These are phyloP conservation scores for Podospora anserina DNA, from an alignment of 495 filamentous ascomycete species.

Conservation along the genomic window DNA sequence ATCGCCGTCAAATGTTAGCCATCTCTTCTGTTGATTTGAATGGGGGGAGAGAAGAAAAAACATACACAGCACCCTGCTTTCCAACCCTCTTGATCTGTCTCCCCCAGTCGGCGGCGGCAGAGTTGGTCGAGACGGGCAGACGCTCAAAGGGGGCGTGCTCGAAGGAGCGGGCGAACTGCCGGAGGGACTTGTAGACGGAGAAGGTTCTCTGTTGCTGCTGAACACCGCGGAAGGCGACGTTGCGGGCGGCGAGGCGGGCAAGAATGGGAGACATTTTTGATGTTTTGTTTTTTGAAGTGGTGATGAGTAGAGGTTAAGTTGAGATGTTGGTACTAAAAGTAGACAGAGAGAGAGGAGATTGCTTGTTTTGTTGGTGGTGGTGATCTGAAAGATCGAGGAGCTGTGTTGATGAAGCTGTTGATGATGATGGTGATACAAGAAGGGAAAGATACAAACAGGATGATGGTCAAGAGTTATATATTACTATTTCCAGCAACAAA, in stretches of 20 bases:
- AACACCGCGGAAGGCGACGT: constrained; percentile 1
- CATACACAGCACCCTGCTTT: constrained; percentile 7
- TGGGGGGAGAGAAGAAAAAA: not conserved
- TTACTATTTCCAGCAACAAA: not conserved
- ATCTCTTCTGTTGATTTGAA: not conserved
- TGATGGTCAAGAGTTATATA: not conserved
- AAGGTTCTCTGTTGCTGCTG: constrained; percentile 2
- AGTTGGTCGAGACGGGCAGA: not conserved
- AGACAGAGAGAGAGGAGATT: not conserved
- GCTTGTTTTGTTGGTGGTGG: not conserved
- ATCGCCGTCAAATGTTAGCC: not conserved
- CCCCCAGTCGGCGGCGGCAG: constrained; percentile 8
- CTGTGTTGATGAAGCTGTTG: constrained; percentile 1
- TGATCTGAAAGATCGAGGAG: constrained; percentile 1
- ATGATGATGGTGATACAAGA: constrained; percentile 3
- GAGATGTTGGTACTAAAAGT: not conserved
- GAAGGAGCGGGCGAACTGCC: constrained; percentile 9
- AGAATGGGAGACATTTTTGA: constrained; percentile 10
- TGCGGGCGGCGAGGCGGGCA: constrained; percentile 6
- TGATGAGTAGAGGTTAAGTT: not conserved
- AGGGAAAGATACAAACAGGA: not conserved
- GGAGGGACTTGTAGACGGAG: constrained; percentile 6
- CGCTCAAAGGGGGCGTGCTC: constrained; percentile 11
- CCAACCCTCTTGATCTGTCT: constrained; percentile 7
- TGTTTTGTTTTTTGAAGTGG: not conserved